These are phyloP conservation scores for Saccharomycopsis sp. DNA, from an alignment of 805 yeast genomes.

Conservation along the genomic window DNA sequence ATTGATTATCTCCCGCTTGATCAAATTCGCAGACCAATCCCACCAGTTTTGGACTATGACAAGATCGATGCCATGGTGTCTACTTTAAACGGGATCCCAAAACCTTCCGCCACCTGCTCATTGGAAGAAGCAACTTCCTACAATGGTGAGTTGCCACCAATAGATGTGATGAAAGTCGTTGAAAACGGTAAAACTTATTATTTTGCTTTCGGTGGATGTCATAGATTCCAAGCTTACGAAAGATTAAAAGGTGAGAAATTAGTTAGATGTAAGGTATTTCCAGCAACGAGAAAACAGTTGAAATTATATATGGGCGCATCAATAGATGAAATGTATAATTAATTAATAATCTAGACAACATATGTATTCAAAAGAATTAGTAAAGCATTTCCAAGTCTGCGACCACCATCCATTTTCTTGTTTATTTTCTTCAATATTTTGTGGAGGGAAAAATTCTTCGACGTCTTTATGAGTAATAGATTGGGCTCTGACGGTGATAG, in stretches of 20 bases:
- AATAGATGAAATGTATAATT: constrained; percentile 42
- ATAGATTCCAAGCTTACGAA: constrained; percentile 82
- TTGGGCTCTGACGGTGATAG: neutral
- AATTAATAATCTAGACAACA: too few species aligned
- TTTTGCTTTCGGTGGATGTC: constrained; percentile 90
- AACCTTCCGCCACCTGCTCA: constrained; percentile 55
- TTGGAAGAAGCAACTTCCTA: constrained; percentile 31
- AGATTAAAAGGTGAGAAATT: constrained; percentile 34
- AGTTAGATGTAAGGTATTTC: constrained; percentile 68
- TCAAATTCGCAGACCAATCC: constrained; percentile 72
- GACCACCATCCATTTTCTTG: too few species aligned
- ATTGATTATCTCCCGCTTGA: constrained; percentile 56
- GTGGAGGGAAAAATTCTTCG: neutral
- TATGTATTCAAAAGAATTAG: too few species aligned
- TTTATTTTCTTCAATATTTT: neutral
- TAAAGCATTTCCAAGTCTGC: too few species aligned
- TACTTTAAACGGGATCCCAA: constrained; percentile 57
- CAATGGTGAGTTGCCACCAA: constrained; percentile 68
- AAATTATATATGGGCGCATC: constrained; percentile 66
- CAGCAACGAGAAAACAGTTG: constrained; percentile 66
- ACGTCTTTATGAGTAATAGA: neutral
- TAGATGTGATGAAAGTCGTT: constrained; percentile 66
- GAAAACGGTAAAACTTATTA: constrained; percentile 56
- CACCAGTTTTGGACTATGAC: constrained; percentile 69
- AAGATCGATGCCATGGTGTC: constrained; percentile 78